Conservation (phyloP, 1,139 yeast genomes). For the Yamadazyma spencermartinsiae region DNA sequence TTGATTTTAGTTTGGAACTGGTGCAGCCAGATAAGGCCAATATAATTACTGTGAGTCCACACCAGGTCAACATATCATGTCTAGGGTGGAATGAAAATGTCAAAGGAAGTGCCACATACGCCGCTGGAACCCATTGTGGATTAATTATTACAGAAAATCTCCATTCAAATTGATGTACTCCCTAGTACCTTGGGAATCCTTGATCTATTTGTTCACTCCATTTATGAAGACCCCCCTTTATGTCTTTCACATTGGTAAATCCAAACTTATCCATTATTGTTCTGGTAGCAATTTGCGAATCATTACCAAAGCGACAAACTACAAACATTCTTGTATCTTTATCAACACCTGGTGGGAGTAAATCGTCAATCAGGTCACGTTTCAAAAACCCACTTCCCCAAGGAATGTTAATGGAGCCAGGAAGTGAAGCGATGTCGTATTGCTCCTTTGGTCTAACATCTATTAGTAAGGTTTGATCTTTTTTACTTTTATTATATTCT, state of each 20-base stretch:
- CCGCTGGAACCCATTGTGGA: slow-evolving; percentile 69
- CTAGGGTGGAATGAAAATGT: slow-evolving; percentile 63
- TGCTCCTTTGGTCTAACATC: slow-evolving; percentile 88
- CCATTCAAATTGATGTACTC: slow-evolving; percentile 1
- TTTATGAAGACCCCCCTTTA: slow-evolving; percentile 72
- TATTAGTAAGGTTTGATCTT: slow-evolving; percentile 34
- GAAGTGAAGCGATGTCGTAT: slow-evolving; percentile 62
- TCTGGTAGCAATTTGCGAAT: slow-evolving; percentile 76
- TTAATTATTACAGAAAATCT: slow-evolving; percentile 63
- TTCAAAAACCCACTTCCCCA: slow-evolving; percentile 49
- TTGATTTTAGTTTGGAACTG: slow-evolving; percentile 22
- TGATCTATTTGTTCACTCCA: slow-evolving; percentile 70
- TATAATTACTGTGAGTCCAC: slow-evolving; percentile 46
- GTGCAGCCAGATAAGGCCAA: slow-evolving; percentile 30
- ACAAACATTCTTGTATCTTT: slow-evolving; percentile 38
- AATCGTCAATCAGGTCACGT: slow-evolving; percentile 23
- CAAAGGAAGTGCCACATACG: slow-evolving; percentile 56
- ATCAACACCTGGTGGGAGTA: slow-evolving; percentile 21
- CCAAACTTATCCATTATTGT: slow-evolving; percentile 53
- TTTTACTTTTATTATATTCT: slow-evolving; percentile 32
- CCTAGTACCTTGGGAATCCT: slow-evolving; percentile 65
- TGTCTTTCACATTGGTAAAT: slow-evolving; percentile 56
- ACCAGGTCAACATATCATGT: slow-evolving; percentile 52
- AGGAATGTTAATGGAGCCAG: slow-evolving; percentile 64
- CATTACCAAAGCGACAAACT: slow-evolving; percentile 88